Base-by-base conservation (phyloP, 2,329 filamentous ascomycete species). In the Aspergillus clavatus region DNA sequence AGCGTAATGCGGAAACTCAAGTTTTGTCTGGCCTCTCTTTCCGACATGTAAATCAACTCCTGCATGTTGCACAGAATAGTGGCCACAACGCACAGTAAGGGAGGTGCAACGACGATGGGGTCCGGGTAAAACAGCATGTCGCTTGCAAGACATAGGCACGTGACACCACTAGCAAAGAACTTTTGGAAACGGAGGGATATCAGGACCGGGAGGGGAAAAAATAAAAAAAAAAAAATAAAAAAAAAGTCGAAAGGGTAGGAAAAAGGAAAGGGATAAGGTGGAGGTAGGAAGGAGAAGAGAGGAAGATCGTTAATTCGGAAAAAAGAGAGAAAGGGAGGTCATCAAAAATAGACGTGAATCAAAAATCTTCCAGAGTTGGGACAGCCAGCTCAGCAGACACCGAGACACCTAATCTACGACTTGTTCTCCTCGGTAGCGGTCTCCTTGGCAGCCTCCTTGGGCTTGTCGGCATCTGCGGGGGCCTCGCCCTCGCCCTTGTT, bases 401-500 rank as follows among this genome's bases (percentile, higher is more conserved):
- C 45, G 45, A 54, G 53, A 58, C 47, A 46, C 19, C 44, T 53
- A 47, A 43, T 56, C 59, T 69, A 70, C 51, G 67, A 62, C 61
- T 70, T 69, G 57, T 63, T 64, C 56, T 68, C 67, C 57, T 68
- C 66, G 35, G 58, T 57, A 38, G 65, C 55, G 48, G 59, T 62
- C 57, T 76, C 72, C 61, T 75, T 66, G 37, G 60, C 61, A 47
- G 60, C 58, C 58, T 71, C 70, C 59, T 71, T 61, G 51, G 63
- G 70, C 65, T 76, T 75, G 46, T 64, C 47, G 45, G 70, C 60
- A 49, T 76, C 74, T 42, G 47, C 56, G 48, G 63, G 42, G 45
- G 64, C 53, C 50, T 69, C 69, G 42, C 65, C 67, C 43, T 74
- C 71, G 42, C 68, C 67, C 69, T 93, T 88, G 65, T 81, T 82